A percentile compares a stretch with the other conserved stretches of the same genome.
These are phyloP conservation scores for Fusarium zealandicum DNA, from an alignment of 2,329 filamentous ascomycete species.

Conservation along the genomic window DNA sequence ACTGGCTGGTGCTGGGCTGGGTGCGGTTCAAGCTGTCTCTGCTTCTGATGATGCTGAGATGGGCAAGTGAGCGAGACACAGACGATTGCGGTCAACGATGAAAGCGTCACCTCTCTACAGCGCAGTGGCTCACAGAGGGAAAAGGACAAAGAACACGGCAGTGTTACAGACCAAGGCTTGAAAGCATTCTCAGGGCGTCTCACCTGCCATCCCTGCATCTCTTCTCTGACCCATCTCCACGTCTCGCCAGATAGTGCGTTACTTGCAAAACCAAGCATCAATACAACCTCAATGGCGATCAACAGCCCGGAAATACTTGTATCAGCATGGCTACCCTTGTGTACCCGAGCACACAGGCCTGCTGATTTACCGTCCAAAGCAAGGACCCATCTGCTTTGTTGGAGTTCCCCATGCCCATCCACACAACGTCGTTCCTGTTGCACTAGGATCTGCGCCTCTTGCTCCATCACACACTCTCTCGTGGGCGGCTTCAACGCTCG, in stretches of 20 bases:
- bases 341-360: conserved; percentile 23
- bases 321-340: conserved; percentile 10
- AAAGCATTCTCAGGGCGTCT: conserved; percentile 22
- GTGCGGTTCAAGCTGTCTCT: too few species aligned
- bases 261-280: conserved; percentile 9
- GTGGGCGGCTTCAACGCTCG: conserved; percentile 17
- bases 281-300: conserved; percentile 19
- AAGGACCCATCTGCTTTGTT: conserved; percentile 27
- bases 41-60: conserved; percentile 4
- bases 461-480: conserved; percentile 1
- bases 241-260: conserved; percentile 21
- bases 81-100: conserved; percentile 20
- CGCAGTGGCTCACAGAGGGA: conserved; percentile 12
- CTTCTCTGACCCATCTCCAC: conserved; percentile 22
- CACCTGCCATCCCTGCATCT: conserved; percentile 20
- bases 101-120: conserved; percentile 11
- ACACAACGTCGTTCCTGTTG: not conserved
- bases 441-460: conserved; percentile 7
- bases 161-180: conserved; percentile 7
- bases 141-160: not conserved
- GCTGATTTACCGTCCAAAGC: conserved; percentile 14
- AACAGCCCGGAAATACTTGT: conserved; percentile 9
- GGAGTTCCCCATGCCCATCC: conserved; percentile 4
- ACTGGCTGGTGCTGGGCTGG: too few species aligned
- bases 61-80: conserved; percentile 1